Conservation (phyloP, 306 rosid species). For the Hylodesmum podocarpum region DNA sequence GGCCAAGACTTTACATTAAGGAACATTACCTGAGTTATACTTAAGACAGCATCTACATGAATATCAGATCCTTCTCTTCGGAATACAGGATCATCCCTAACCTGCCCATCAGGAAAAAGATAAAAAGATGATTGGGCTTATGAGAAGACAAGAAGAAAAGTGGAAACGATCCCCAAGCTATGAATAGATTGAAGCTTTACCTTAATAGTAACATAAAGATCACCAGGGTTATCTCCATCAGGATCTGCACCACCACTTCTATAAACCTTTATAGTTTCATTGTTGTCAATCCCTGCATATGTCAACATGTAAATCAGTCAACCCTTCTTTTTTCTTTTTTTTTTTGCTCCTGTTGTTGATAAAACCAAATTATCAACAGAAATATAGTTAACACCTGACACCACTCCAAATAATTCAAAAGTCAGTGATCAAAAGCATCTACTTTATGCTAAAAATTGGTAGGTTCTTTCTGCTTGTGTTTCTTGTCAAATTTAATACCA, state of each 20-base stretch:
- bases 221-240: conserved; percentile 83
- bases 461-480: background rate
- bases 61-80: conserved; percentile 88
- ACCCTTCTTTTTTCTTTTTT: background rate
- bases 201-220: conserved; percentile 76
- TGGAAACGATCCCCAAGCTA: background rate
- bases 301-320: conserved; percentile 15
- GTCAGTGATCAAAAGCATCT: background rate
- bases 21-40: conserved; percentile 76
- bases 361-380: background rate
- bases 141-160: background rate
- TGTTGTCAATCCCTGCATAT: conserved; percentile 76
- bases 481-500: background rate
- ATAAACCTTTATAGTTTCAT: conserved; percentile 62
- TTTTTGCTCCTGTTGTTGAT: background rate
- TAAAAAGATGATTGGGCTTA: background rate
- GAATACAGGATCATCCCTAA: conserved; percentile 90
- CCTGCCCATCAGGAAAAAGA: conserved; percentile 43
- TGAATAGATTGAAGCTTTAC: conserved; percentile 31
- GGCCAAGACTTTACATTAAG: background rate
- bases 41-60: conserved; percentile 82
- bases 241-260: conserved; percentile 95
- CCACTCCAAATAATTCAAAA: background rate
- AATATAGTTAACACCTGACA: background rate
- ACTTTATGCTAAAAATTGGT: background rate